Conservation (phyloP, 805 yeast species). For the Metschnikowia rubicola region DNA sequence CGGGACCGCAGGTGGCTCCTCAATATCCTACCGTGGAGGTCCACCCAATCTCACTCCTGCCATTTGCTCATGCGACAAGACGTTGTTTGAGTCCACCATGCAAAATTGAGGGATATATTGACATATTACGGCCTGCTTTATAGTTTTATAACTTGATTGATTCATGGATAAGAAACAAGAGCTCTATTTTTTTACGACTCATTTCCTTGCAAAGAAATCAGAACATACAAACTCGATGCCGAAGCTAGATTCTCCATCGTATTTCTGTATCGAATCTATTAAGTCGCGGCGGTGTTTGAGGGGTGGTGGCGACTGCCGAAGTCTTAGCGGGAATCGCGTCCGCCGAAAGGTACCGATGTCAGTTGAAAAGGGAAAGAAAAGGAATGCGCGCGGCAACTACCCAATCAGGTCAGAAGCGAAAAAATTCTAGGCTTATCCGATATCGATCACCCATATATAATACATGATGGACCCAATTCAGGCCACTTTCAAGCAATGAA, state of each 20-base stretch:
- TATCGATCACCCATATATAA: background rate
- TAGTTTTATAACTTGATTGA: background rate
- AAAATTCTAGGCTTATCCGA: background rate
- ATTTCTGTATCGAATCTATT: background rate
- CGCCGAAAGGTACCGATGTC: background rate
- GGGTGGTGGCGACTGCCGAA: background rate
- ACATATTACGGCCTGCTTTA: background rate
- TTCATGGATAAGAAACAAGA: background rate
- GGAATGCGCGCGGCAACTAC: slow-evolving; percentile 3
- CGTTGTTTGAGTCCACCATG: background rate
- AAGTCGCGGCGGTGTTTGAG: background rate
- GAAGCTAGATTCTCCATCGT: background rate
- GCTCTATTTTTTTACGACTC: background rate
- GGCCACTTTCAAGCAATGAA: background rate
- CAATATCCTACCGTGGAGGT: background rate
- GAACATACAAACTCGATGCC: background rate
- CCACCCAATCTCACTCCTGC: background rate
- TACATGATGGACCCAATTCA: background rate
- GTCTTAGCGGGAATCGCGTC: background rate
- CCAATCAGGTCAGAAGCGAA: background rate
- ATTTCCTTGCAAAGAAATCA: background rate
- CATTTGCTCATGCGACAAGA: background rate
- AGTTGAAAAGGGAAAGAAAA: background rate
- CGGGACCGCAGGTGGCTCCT: background rate
- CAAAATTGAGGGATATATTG: too few species aligned